Base-by-base conservation (phyloP, 139 green algal species). In the Eudorina sp. region DNA sequence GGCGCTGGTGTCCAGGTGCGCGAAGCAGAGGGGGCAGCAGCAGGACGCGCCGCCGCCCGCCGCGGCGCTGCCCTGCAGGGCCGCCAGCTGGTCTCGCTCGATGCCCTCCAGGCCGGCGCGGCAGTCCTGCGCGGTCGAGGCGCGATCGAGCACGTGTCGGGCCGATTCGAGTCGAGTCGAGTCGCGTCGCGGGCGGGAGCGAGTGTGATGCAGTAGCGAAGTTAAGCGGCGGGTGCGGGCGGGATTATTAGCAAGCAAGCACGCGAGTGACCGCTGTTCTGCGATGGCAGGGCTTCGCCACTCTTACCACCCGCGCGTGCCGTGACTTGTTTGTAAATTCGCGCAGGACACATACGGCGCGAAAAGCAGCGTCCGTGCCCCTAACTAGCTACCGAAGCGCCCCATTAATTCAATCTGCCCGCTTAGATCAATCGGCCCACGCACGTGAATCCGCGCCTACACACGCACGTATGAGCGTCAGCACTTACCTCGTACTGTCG, bases 21-120 rank as follows among this genome's bases (percentile, higher is more conserved):
- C 46, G 48, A 83, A 34, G 31, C 76, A 83, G 4, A 69, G 51
- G 5, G 48, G 51, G 51, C 76, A 82, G 74, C 40, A 83, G 31
- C 31, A 48, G n/a, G n/a, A n/a, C n/a, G n/a, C n/a, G n/a, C 18
- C 34, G 34, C 9, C 34, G 7, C 1, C 34, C 76, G 51, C 51
- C 48, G 53, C 36, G 14, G 31, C 53, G 34, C 14, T 36, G 51
- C 53, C 27, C 3, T 69, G n/a, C 8, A 53, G n/a, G n/a, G 34
- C 31, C 51, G 51, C 36, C 16, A 40, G 23, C 18, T 34, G n/a
- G 51, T 53, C 48, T 29, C 51, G 34, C 21, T 83, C 3, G 45
- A 81, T 62, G 43, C 29, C 43, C 45, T 81, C 73, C 25, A 81
- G 45, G 1, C 13, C 41, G 11, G 45, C 16, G 4, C 73, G 73